These are phyloP conservation scores for Eremochloa ophiuroides DNA, from an alignment of 176 grass and related monocot species.

Conservation along the genomic window DNA sequence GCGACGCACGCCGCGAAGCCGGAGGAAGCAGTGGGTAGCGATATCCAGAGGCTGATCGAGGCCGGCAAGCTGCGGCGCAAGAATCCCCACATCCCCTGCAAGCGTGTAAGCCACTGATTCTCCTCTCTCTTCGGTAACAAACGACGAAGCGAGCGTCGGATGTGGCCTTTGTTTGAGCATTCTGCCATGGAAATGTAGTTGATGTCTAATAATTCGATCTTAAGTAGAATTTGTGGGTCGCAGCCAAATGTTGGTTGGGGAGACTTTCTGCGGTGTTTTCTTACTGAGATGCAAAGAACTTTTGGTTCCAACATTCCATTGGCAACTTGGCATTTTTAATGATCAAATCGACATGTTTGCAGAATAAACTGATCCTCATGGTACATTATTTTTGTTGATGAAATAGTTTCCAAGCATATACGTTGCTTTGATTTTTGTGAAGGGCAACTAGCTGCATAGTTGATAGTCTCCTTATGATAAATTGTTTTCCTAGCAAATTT, in stretches of 20 bases:
- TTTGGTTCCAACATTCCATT: neutral
- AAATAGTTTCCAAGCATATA: too few species aligned
- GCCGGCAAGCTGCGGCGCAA: slow-evolving; percentile 65
- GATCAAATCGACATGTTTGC: neutral
- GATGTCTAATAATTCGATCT: neutral
- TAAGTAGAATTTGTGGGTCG: neutral
- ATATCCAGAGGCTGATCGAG: slow-evolving; percentile 65
- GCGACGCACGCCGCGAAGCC: slow-evolving; percentile 57
- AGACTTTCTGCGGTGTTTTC: neutral
- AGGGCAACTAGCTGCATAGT: too few species aligned
- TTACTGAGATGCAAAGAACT: neutral
- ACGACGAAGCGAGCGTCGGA: neutral
- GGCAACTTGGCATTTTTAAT: neutral
- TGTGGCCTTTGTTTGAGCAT: neutral
- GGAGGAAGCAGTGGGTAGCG: slow-evolving; percentile 53
- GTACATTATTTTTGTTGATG: neutral
- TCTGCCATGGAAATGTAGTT: neutral
- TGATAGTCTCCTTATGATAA: too few species aligned
- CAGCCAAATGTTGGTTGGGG: neutral
- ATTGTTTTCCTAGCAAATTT: too few species aligned
- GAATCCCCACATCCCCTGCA: slow-evolving; percentile 72
- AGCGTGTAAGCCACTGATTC: slow-evolving; percentile 37
- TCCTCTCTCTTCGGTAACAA: neutral
- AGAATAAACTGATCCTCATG: neutral
- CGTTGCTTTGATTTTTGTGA: too few species aligned